Base-by-base conservation (phyloP, 2,329 filamentous ascomycete species). In the Fusarium scirpi region DNA sequence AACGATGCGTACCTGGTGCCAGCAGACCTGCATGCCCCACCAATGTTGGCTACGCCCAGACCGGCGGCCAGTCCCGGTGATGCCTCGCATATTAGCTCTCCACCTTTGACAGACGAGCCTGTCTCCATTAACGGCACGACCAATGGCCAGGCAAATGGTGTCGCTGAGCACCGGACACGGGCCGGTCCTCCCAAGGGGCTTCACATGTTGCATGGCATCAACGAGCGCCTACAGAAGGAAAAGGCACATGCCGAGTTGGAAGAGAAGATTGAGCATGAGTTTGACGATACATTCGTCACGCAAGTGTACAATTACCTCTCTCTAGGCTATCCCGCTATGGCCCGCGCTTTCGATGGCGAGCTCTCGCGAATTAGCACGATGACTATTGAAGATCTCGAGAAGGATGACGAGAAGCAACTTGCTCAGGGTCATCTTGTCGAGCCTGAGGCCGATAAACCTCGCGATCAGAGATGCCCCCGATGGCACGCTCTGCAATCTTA, bases 231-330 rank as follows among this genome's bases (percentile, higher is more conserved):
- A 18, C 81, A 80, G 62, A 80, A 82, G 61, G 85, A 87, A 70
- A 86, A 86, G 76, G 82, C 79, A 8, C 80, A 81, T 15, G 83
- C 82, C 18, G 85, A 88, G 72, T 80, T 80, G 3, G 82, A 87
- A 68, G 85, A 86, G 54, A 85, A 85, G 73, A 87, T 90, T 64
- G 77, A 82, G 6, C 80, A 81, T 55, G 94, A 97, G 79, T 97
- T 96, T 75, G 85, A 91, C 65, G 93, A 97, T 78, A 85, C 85
- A 6, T 97, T 98, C 78, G 89, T 98, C 59, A 97, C 94, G 0
- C 95, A 98, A 80, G 94, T 98, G 10, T 98, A 97, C 85, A 98
- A 98, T 80, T 98, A 98, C 80, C 86, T 98, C 18, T 97, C 94
- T 1, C 86, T 98, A 8, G 95, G 95, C 8, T 98, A 98, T 79